Evolutionary conservation across 2,329 filamentous ascomycete genomes (phyloP).

Genomic region (Colletotrichum australisinense): DNA sequence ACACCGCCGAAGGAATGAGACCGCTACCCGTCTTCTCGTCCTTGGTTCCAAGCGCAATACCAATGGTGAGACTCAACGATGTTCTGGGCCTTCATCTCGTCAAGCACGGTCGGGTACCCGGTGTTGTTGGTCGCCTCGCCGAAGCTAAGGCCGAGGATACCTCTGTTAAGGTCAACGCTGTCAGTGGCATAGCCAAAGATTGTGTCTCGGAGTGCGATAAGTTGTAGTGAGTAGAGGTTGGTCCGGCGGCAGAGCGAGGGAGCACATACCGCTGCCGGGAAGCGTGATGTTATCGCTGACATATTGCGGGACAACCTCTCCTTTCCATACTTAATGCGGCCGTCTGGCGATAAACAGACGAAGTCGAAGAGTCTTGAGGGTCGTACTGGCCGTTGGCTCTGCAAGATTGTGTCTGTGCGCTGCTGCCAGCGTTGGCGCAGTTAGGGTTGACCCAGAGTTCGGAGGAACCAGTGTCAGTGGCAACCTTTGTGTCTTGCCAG

Average conservation of each 20-base stretch:
- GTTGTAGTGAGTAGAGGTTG: not conserved
- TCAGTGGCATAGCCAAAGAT: conserved; percentile 45
- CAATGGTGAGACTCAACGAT: conserved; percentile 45
- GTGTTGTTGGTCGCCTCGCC: conserved; percentile 41
- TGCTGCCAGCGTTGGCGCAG: conserved; percentile 52
- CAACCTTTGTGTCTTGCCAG: conserved; percentile 55
- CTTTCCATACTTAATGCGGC: conserved; percentile 44
- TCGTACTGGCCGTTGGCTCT: conserved; percentile 54
- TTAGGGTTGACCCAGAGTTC: conserved; percentile 67
- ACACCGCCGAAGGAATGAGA: conserved; percentile 57
- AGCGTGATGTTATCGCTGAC: conserved; percentile 44
- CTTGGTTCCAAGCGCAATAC: conserved; percentile 47
- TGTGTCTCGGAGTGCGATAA: conserved; percentile 38
- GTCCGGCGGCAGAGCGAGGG: no score
- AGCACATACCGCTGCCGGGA: conserved; percentile 40
- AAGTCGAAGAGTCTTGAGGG: conserved; percentile 39
- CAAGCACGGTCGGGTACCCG: conserved; percentile 44
- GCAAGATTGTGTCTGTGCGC: conserved; percentile 51
- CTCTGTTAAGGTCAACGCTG: conserved; percentile 43
- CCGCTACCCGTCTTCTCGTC: conserved; percentile 41
- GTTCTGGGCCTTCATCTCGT: conserved; percentile 42
- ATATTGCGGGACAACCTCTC: conserved; percentile 42
- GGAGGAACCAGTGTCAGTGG: conserved; percentile 64
- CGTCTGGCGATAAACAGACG: conserved; percentile 26
- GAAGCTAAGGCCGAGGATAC: conserved; percentile 47